Conservation (phyloP, 768 basidiomycete species). For the Fistulinella prunicolor region DNA sequence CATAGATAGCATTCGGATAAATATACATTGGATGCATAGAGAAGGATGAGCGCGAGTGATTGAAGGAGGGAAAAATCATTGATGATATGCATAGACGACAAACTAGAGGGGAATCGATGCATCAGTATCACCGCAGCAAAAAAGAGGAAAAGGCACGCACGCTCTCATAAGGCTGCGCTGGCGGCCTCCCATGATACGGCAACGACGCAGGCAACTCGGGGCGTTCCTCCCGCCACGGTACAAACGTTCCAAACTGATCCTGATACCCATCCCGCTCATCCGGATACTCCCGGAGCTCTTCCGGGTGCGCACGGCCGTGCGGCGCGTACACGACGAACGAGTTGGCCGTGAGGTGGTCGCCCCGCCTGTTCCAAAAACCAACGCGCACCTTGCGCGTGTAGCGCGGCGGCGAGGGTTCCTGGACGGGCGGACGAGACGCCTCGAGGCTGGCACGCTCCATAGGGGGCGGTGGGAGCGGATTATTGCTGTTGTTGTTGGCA, state of each 20-base stretch:
- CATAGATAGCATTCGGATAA: conserved; percentile 18
- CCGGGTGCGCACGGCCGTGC: conserved; percentile 49
- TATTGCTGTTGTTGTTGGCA: conserved; percentile 13
- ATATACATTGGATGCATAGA: conserved; percentile 10
- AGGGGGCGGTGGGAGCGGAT: conserved; percentile 31
- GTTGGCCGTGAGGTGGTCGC: conserved; percentile 59
- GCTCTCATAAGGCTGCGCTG: conserved; percentile 54
- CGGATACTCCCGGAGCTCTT: conserved; percentile 61
- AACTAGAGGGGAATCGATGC: conserved; percentile 29
- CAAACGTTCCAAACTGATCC: conserved; percentile 48
- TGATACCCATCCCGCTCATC: conserved; percentile 50
- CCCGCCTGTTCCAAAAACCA: conserved; percentile 75
- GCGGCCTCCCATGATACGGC: conserved; percentile 52
- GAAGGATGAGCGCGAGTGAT: neutral
- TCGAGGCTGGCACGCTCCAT: conserved; percentile 23
- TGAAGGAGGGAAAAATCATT: conserved; percentile 8
- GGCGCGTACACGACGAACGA: conserved; percentile 70
- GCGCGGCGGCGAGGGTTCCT: conserved; percentile 30
- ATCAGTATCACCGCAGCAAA: neutral
- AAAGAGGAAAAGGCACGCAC: conserved; percentile 31
- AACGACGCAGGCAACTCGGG: conserved; percentile 63
- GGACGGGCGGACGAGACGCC: conserved; percentile 25
- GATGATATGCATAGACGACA: conserved; percentile 37
- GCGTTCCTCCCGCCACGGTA: conserved; percentile 40
- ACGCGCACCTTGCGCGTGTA: conserved; percentile 40